Percentiles rank a stretch among this genome's conserved stretches.
Conservation (phyloP, 1,139 yeast genomes). For the Yamadazyma dendronema region DNA sequence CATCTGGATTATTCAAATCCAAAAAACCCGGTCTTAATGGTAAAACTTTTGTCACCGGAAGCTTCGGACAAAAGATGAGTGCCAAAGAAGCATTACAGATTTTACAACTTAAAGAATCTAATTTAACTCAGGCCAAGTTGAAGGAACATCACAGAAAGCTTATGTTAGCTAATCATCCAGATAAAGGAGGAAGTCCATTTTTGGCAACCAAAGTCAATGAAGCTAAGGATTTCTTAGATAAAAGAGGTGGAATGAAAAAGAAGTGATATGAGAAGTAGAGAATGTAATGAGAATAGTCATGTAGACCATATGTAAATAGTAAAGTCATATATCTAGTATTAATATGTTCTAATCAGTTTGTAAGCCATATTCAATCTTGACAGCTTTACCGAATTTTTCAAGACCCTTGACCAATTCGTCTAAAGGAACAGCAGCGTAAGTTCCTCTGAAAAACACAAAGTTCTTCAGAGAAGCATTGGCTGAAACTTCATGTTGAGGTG, state of each 20-base stretch:
- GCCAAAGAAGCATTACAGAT: constrained; percentile 90
- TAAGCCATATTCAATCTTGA: constrained; percentile 35
- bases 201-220: constrained; percentile 96
- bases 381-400: constrained; percentile 62
- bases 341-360: neutral
- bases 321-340: neutral
- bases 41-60: constrained; percentile 76
- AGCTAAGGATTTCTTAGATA: constrained; percentile 91
- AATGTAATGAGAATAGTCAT: too few relatives aligned
- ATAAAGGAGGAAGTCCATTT: constrained; percentile 94
- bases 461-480: constrained; percentile 34
- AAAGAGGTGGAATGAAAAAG: constrained; percentile 64
- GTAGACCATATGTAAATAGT: too few relatives aligned
- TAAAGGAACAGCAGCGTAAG: constrained; percentile 80
- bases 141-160: constrained; percentile 87
- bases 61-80: constrained; percentile 86
- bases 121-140: constrained; percentile 69
- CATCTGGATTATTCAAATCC: constrained; percentile 68
- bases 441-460: constrained; percentile 79
- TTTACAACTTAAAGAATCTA: constrained; percentile 77
- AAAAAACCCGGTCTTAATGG: constrained; percentile 73
- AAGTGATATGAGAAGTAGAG: constrained; percentile 22
- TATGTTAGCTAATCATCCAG: constrained; percentile 96
- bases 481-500: constrained; percentile 49
- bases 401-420: constrained; percentile 60